Base-by-base conservation (phyloP, 2,329 filamentous ascomycete genomes). In the Decorospora gaudefroyi region DNA sequence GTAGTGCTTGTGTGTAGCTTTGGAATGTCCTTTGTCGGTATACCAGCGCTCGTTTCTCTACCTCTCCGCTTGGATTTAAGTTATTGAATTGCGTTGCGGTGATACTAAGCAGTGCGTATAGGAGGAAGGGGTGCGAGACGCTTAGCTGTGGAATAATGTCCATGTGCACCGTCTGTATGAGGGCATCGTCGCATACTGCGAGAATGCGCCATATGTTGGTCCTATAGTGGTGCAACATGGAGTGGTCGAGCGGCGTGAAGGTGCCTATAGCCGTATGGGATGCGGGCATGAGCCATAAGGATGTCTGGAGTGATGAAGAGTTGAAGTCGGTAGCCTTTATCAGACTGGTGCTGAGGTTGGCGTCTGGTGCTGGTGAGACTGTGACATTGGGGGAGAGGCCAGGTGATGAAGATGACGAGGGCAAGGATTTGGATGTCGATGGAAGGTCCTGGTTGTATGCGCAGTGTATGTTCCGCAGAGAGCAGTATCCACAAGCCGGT, bases 1-100 rank as follows among this genome's bases (percentile, higher is more conserved):
- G 31, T 3, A 69, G 47, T 6, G 57, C 54, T 32, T 57, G 52
- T 41, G 48, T 62, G 45, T 67, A 68, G 11, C 47, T 40, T 6
- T 49, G 15, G 13, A 67, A 57, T 0, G 62, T 59, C 29, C 58
- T 64, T 28, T 65, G 60, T 1, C 64, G 57, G 39, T 68, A 68
- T 1, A 57, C 9, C 2, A 62, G 27, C 3, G 57, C 51, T 8
- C 52, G 37, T 1, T 55, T 46, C 13, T 55, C 39, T 1, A 46
- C 22, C 5, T 57, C 23, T 6, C 50, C 45, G n/a, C 49, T 49
- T 2, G 59, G 56, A 2, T 17, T 23, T 0, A 61, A 18, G 0
- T 13, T 6, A 19, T 64, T 57, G 12, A 42, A 49, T 27, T 67
- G 62, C 1, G 49, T 40, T 7, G 65, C 61, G 21, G 64, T 38